A percentile compares a stretch with the other conserved stretches of the same genome.
Evolutionary conservation across 1,284 basidiomycete genomes (phyloP).

Genomic region (Ustanciosporium gigantosporum): DNA sequence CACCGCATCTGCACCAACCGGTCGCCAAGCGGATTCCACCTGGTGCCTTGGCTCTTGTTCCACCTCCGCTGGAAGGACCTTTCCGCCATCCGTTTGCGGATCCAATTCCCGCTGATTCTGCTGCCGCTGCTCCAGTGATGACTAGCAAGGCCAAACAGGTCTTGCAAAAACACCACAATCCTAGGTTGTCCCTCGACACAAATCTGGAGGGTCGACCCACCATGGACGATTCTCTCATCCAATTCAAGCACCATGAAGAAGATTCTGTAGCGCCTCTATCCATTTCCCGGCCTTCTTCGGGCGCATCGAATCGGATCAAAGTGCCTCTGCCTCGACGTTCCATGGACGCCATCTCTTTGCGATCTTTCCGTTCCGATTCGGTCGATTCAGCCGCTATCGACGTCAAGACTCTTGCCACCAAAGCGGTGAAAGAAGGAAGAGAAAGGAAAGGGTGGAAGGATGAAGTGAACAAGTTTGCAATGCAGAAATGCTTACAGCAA

Average conservation of each 20-base stretch:
- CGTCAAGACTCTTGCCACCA: slow-evolving; percentile 16
- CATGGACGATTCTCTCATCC: background rate
- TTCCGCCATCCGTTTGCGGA: slow-evolving; percentile 20
- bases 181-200: slow-evolving; percentile 15
- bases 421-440: slow-evolving; percentile 20
- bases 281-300: slow-evolving; percentile 7
- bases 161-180: background rate
- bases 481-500: slow-evolving; percentile 12
- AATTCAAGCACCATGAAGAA: background rate
- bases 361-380: slow-evolving; percentile 4
- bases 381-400: slow-evolving; percentile 8
- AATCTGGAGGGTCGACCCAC: slow-evolving; percentile 7
- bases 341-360: slow-evolving; percentile 18
- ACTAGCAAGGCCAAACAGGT: slow-evolving; percentile 11
- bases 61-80: slow-evolving; percentile 9
- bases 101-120: background rate
- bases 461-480: slow-evolving; percentile 18
- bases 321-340: slow-evolving; percentile 7
- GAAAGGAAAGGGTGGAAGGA: slow-evolving; percentile 24
- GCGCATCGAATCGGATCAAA: background rate
- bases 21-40: slow-evolving; percentile 1
- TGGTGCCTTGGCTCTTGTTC: slow-evolving; percentile 14
- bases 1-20: slow-evolving; percentile 1
- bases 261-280: background rate
- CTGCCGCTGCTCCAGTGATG: background rate